Base-by-base conservation (phyloP, 2,329 filamentous ascomycete species). In the Colletotrichum destructivum region DNA sequence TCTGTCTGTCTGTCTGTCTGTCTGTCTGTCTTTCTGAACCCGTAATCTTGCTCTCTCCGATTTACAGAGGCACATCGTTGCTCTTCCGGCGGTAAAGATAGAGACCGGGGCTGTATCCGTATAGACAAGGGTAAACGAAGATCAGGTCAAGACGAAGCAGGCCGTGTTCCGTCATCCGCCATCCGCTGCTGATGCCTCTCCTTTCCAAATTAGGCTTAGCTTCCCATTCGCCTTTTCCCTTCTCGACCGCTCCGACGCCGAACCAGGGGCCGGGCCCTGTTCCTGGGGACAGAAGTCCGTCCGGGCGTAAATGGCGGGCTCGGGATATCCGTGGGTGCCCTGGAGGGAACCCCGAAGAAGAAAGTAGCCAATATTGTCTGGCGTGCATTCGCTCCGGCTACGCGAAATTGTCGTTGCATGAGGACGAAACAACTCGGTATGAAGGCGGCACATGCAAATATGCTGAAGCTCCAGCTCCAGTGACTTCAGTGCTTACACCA, bases 151-250 rank as follows among this genome's bases (percentile, higher is more conserved):
- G 21, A 38, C n/a, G 26, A 35, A 55, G 16, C 38, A 40, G n/a
- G 44, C 54, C 61, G 54, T 52, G 61, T 49, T 69, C 61, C 66
- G 66, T 65, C 60, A 69, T 65, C 46, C 46, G 46, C 49, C 46
- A 16, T 7, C 8, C 31, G 8, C 31, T 35, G 31, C 31, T 35
- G 31, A 35, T 35, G 11, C 26, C 49, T 44, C 44, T 59, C 59
- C 5, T 38, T 18, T 9, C 15, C 40, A 38, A 54, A 18, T 51
- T 15, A 49, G 23, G 46, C 60, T 51, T 23, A n/a, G n/a, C n/a
- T 35, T 49, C 44, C 49, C 59, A 42, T 63, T 31, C 16, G 59
- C 51, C 31, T 38, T 40, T 42, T 9, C 11, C 35, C 16, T 49
- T 47, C 18, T 47, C 31, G 40, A 57, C 46, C 13, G 62, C 51